Conservation (phyloP, 352 stramenopile species). For the Nothophytophthora sp. region DNA sequence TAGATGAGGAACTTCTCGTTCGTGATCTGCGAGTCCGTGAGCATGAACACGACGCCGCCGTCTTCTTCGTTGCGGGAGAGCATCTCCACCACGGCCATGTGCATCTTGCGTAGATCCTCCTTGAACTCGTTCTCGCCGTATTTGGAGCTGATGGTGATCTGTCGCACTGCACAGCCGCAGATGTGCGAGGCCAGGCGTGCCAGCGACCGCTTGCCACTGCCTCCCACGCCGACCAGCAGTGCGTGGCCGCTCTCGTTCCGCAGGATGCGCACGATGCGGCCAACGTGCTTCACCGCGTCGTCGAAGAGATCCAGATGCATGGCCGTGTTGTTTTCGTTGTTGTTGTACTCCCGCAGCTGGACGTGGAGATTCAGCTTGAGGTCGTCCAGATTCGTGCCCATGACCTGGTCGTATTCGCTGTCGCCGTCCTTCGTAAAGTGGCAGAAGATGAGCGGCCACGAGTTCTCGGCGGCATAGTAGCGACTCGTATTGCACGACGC, state of each 20-base stretch:
- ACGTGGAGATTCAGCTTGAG: slow-evolving; percentile 90
- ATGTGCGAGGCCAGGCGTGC: slow-evolving; percentile 93
- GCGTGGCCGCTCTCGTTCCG: slow-evolving; percentile 90
- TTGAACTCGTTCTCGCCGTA: slow-evolving; percentile 97
- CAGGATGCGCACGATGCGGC: slow-evolving; percentile 94
- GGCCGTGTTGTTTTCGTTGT: slow-evolving; percentile 95
- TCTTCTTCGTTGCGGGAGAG: slow-evolving; percentile 82
- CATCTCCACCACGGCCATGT: slow-evolving; percentile 94
- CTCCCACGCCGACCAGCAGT: slow-evolving; percentile 94
- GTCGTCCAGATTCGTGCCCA: slow-evolving; percentile 85
- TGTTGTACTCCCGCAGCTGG: slow-evolving; percentile 94
- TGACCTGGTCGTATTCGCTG: slow-evolving; percentile 94
- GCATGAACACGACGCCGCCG: slow-evolving; percentile 92
- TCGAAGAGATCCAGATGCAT: slow-evolving; percentile 98
- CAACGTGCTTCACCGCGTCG: slow-evolving; percentile 96
- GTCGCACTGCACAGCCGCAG: slow-evolving; percentile 88
- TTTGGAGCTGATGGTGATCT: slow-evolving; percentile 95
- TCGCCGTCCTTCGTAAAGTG: slow-evolving; percentile 96
- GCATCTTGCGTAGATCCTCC: slow-evolving; percentile 95
- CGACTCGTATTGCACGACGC: slow-evolving; percentile 89
- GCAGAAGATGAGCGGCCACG: slow-evolving; percentile 96
- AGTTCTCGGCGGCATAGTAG: slow-evolving; percentile 95
- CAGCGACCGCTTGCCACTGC: slow-evolving; percentile 94
- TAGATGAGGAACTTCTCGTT: slow-evolving; percentile 98
- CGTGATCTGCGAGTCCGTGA: slow-evolving; percentile 96